Evolutionary conservation across 1,139 yeast species (phyloP).

Genomic region (Debaryomyces fabryi): DNA sequence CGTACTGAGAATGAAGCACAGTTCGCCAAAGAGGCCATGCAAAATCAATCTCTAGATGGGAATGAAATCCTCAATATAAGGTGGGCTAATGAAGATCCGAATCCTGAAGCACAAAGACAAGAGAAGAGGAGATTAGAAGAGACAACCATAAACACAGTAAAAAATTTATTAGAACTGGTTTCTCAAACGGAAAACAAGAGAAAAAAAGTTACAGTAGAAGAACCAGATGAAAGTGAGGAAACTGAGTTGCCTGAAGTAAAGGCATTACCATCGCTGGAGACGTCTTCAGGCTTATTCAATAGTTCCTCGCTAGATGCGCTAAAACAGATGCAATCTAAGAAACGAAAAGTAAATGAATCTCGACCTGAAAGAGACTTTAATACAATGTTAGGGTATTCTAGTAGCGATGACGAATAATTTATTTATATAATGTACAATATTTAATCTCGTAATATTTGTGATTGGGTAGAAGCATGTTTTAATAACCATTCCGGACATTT

Average conservation of each 20-base stretch:
- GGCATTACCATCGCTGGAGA: background rate
- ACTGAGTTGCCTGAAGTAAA: slow-evolving; percentile 11
- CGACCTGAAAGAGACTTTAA: slow-evolving; percentile 10
- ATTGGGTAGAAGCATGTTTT: slow-evolving; percentile 28
- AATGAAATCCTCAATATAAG: slow-evolving; percentile 70
- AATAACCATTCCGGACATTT: slow-evolving; percentile 56
- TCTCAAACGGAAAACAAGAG: slow-evolving; percentile 10
- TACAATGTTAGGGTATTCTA: slow-evolving; percentile 22
- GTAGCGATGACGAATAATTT: slow-evolving; percentile 28
- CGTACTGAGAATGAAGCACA: slow-evolving; percentile 75
- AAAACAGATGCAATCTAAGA: slow-evolving; percentile 5
- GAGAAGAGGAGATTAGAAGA: slow-evolving; percentile 46
- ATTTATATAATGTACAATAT: slow-evolving; percentile 3
- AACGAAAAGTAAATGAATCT: background rate
- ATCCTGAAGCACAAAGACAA: slow-evolving; percentile 63
- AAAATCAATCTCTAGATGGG: slow-evolving; percentile 68
- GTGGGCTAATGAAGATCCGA: slow-evolving; percentile 93
- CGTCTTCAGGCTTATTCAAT: slow-evolving; percentile 9
- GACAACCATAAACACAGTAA: slow-evolving; percentile 37
- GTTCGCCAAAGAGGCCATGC: slow-evolving; percentile 94
- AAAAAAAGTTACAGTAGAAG: slow-evolving; percentile 11
- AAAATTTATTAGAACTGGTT: slow-evolving; percentile 25
- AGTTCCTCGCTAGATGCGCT: slow-evolving; percentile 10
- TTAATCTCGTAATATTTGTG: slow-evolving; percentile 18
- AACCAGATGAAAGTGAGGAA: slow-evolving; percentile 16